Evolutionary conservation across 2,329 filamentous ascomycete genomes (phyloP).

Genomic region (Xylaria sp.): DNA sequence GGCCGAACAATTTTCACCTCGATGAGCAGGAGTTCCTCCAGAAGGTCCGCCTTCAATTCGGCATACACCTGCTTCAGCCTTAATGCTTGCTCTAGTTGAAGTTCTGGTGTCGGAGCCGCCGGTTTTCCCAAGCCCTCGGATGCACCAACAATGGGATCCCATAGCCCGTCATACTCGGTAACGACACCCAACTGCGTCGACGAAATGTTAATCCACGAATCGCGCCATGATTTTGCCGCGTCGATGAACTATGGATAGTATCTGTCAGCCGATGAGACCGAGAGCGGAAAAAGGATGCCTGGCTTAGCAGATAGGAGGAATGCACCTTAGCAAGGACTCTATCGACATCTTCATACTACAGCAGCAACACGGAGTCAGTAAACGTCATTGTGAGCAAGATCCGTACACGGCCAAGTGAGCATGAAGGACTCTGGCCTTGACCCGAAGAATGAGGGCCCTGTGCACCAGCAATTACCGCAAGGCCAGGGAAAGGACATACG

Average conservation of each 20-base stretch:
- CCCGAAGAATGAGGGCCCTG: not conserved
- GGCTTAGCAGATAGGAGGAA: conserved; percentile 15
- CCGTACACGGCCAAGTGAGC: not conserved
- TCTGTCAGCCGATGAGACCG: conserved; percentile 11
- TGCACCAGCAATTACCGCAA: not conserved
- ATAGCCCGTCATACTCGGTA: conserved; percentile 65
- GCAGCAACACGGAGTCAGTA: conserved; percentile 2
- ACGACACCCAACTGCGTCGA: conserved; percentile 61
- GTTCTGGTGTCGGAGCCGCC: conserved; percentile 55
- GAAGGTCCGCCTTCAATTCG: conserved; percentile 65
- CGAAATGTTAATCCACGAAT: conserved; percentile 70
- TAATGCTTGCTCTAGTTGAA: conserved; percentile 58
- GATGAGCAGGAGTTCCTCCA: conserved; percentile 65
- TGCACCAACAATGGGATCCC: conserved; percentile 68
- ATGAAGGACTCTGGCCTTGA: not conserved
- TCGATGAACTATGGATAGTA: conserved; percentile 58
- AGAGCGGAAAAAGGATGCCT: conserved; percentile 1
- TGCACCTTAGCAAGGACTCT: conserved; percentile 64
- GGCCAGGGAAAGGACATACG: conserved; percentile 12
- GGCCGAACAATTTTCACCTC: conserved; percentile 65
- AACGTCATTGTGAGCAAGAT: not conserved
- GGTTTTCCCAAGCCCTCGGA: conserved; percentile 51
- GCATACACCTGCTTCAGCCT: conserved; percentile 62
- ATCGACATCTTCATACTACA: conserved; percentile 67
- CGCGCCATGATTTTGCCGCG: conserved; percentile 68